Conservation (phyloP, 371 early-diverging fungal genomes). For the Apophysomyces elegans region DNA sequence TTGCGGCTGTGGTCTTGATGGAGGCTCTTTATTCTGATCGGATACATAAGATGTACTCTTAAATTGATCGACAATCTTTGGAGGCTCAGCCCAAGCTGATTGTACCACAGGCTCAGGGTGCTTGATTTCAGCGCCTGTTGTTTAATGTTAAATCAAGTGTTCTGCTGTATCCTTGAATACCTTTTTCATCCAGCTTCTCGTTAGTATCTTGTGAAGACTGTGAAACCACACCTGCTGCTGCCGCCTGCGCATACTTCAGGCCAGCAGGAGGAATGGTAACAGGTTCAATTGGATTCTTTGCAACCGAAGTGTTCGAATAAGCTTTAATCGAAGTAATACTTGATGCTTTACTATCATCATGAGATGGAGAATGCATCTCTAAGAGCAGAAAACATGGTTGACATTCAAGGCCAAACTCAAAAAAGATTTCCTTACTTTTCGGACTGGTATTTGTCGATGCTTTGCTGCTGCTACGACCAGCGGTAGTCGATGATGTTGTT, state of each 20-base stretch:
- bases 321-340: slow-evolving; percentile 13
- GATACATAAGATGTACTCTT: slow-evolving; percentile 14
- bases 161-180: background rate
- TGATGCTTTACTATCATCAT: slow-evolving; percentile 14
- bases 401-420: background rate
- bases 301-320: background rate
- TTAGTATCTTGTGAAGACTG: slow-evolving; percentile 14
- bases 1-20: slow-evolving; percentile 19
- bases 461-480: background rate
- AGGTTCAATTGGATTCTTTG: background rate
- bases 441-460: background rate
- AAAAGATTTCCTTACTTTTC: background rate
- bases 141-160: background rate
- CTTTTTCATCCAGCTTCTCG: slow-evolving; percentile 17
- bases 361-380: background rate
- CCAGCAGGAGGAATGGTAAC: slow-evolving; percentile 15
- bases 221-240: slow-evolving; percentile 25
- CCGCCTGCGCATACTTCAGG: slow-evolving; percentile 42
- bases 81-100: slow-evolving; percentile 37
- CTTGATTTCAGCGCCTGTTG: slow-evolving; percentile 9
- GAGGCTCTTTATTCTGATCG: slow-evolving; percentile 14
- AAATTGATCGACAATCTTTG: slow-evolving; percentile 31
- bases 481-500: background rate
- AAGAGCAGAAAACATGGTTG: background rate
- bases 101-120: slow-evolving; percentile 1